phyloP scores from a whole-genome alignment of 179 eudicot species.

The Spinacia oleracea region DNA sequence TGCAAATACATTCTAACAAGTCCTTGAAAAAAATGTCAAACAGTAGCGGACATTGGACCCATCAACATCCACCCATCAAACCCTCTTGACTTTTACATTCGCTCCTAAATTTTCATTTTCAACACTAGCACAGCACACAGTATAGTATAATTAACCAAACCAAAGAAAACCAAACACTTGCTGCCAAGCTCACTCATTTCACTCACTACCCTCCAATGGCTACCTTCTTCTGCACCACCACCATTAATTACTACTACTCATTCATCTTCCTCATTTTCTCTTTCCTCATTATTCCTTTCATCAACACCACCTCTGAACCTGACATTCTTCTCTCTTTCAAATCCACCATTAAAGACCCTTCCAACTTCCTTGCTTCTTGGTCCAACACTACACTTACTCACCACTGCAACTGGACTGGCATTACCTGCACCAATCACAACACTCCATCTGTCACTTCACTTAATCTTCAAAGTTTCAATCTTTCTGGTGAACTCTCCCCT shows the following conservation, averaged over 20 bases:
- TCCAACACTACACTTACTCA: conserved; percentile 48
- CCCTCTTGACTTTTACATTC: conserved; percentile 22
- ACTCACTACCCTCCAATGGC: conserved; percentile 59
- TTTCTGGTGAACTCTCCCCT: conserved; percentile 78
- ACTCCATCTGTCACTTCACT: conserved; percentile 47
- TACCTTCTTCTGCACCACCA: conserved; percentile 31
- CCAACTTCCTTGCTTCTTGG: conserved; percentile 63
- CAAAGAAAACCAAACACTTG: conserved; percentile 35
- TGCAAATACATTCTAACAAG: too few relatives aligned
- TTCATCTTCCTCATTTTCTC: conserved; percentile 21
- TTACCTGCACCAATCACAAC: conserved; percentile 47
- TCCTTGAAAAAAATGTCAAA: background rate
- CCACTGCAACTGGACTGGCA: conserved; percentile 78
- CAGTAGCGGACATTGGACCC: conserved; percentile 11
- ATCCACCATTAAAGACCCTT: conserved; percentile 65
- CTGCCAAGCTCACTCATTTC: conserved; percentile 35
- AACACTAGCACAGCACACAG: background rate
- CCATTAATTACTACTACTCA: conserved; percentile 24
- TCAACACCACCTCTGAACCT: conserved; percentile 44
- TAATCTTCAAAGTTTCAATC: conserved; percentile 63
- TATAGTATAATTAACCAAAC: background rate
- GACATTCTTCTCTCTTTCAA: conserved; percentile 71
- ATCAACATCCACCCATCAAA: conserved; percentile 20
- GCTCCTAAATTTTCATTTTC: conserved; percentile 4
- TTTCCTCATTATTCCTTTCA: conserved; percentile 16